A percentile compares a stretch with the other conserved stretches of the same genome.
phyloP scores from a whole-genome alignment of 805 yeast genomes.

The Komagataella populi region DNA sequence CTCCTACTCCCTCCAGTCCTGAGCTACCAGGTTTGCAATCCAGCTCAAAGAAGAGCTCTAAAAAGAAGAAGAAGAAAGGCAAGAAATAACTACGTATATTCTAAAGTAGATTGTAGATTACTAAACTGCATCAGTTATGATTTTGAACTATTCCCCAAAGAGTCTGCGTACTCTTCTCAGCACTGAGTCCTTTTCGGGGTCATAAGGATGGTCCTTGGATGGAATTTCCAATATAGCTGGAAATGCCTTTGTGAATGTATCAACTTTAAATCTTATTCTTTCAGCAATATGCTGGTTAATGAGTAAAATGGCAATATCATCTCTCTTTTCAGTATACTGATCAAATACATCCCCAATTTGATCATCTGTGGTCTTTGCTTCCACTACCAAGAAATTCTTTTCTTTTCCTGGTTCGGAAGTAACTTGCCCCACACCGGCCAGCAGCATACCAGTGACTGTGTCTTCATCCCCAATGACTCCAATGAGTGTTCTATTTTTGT shows the following conservation, averaged over 20 bases:
- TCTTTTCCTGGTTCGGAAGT: slow-evolving; percentile 45
- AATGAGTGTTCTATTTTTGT: slow-evolving; percentile 62
- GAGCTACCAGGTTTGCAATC: background rate
- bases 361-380: slow-evolving; percentile 65
- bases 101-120: background rate
- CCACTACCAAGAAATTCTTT: slow-evolving; percentile 72
- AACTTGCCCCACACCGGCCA: slow-evolving; percentile 93
- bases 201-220: slow-evolving; percentile 96
- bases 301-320: slow-evolving; percentile 84
- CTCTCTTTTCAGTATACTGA: slow-evolving; percentile 56
- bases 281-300: slow-evolving; percentile 95
- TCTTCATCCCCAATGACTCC: slow-evolving; percentile 98
- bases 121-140: background rate
- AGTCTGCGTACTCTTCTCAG: slow-evolving; percentile 87
- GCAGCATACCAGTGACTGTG: slow-evolving; percentile 86
- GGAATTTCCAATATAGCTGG: slow-evolving; percentile 97
- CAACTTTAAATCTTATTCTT: slow-evolving; percentile 69
- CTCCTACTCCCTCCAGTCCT: background rate
- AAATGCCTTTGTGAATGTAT: slow-evolving; percentile 76
- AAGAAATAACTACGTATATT: slow-evolving; percentile 12
- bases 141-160: slow-evolving; percentile 62
- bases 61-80: slow-evolving; percentile 20
- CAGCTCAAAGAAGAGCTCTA: slow-evolving; percentile 15
- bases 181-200: slow-evolving; percentile 95
- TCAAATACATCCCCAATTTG: slow-evolving; percentile 67